These are phyloP conservation scores for Fraxinus anomala DNA, from an alignment of 257 asterid genomes.

Conservation along the genomic window DNA sequence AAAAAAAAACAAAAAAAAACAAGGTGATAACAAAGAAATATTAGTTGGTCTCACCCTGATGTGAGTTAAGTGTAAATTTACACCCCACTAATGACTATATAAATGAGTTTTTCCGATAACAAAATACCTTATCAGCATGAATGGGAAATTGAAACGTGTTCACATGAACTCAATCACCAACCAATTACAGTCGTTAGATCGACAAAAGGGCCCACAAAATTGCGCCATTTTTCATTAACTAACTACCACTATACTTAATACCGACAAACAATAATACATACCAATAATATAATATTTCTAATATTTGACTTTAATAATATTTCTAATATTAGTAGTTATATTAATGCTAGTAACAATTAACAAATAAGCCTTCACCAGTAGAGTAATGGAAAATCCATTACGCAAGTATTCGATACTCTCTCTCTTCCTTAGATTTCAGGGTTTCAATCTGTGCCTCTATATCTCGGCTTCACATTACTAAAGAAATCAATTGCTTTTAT, in stretches of 20 bases:
- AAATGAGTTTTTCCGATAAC: too few species aligned
- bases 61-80: too few species aligned
- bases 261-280: neutral
- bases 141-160: neutral
- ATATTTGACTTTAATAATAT: too few species aligned
- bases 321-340: neutral
- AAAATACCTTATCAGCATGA: neutral
- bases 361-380: conserved; percentile 14
- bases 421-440: conserved; percentile 15
- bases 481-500: conserved; percentile 2
- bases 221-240: conserved; percentile 9
- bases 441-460: neutral
- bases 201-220: conserved; percentile 1
- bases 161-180: conserved; percentile 19
- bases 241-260: neutral
- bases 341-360: too few species aligned
- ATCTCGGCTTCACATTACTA: neutral
- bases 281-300: neutral
- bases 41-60: too few species aligned
- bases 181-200: conserved; percentile 12
- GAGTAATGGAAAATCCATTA: conserved; percentile 20
- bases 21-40: too few species aligned
- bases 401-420: neutral
- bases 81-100: too few species aligned
- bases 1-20: too few species aligned